Percentiles rank a stretch among this genome's conserved stretches.
phyloP scores from a whole-genome alignment of 2,329 filamentous ascomycete genomes.

The Fonsecaea nubica region DNA sequence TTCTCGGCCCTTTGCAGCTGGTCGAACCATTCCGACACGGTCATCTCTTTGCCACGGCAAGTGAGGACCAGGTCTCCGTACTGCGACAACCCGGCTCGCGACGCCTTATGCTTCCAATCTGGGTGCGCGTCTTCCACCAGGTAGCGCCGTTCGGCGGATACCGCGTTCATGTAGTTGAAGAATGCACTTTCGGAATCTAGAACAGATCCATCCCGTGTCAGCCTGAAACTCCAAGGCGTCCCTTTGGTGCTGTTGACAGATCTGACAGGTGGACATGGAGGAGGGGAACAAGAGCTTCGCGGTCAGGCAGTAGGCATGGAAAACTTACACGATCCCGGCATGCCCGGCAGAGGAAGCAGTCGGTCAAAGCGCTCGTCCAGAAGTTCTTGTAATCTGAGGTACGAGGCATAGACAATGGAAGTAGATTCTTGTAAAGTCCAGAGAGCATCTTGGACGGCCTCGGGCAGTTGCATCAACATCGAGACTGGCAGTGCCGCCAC shows the following conservation, averaged over 20 bases:
- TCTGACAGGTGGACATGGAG: background rate
- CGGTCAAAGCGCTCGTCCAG: slow-evolving; percentile 36
- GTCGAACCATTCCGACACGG: slow-evolving; percentile 31
- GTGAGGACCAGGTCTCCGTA: slow-evolving; percentile 28
- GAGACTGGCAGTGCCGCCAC: slow-evolving; percentile 33
- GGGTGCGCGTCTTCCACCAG: slow-evolving; percentile 35
- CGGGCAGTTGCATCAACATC: slow-evolving; percentile 34
- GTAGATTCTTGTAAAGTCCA: slow-evolving; percentile 37
- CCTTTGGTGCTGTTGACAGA: background rate
- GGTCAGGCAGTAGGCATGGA: background rate
- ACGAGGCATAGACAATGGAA: slow-evolving; percentile 37
- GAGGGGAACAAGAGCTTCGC: background rate
- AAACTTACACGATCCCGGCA: slow-evolving; percentile 29
- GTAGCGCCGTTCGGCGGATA: slow-evolving; percentile 34
- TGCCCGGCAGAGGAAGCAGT: slow-evolving; percentile 27
- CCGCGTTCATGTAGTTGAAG: slow-evolving; percentile 38
- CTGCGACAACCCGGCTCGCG: slow-evolving; percentile 26
- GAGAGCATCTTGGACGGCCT: slow-evolving; percentile 32
- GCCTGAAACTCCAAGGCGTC: background rate
- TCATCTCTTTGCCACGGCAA: slow-evolving; percentile 34
- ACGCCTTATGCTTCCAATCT: slow-evolving; percentile 38
- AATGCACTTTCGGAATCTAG: slow-evolving; percentile 35
- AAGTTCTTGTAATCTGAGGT: slow-evolving; percentile 32
- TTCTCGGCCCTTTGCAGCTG: slow-evolving; percentile 26
- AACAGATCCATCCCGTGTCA: slow-evolving; percentile 4